These are phyloP conservation scores for Phytophthora chlamydospora DNA, from an alignment of 352 stramenopile genomes.

Conservation along the genomic window DNA sequence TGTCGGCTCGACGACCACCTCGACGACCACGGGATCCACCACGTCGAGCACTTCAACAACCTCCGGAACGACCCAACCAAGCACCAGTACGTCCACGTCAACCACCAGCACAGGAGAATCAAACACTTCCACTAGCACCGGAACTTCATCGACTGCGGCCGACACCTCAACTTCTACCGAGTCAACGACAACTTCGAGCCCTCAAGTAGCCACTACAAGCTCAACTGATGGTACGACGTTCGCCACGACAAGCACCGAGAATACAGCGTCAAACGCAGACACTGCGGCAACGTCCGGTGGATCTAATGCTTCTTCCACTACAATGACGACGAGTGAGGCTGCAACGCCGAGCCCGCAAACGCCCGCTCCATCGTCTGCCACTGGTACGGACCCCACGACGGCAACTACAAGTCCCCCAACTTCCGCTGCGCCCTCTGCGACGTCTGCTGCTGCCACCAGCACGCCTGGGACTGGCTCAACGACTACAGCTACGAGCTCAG, in stretches of 20 bases:
- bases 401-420: constrained; percentile 1
- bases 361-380: background rate
- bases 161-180: constrained; percentile 1
- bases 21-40: background rate
- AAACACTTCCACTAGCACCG: constrained; percentile 3
- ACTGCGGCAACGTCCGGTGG: background rate
- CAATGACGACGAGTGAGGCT: background rate
- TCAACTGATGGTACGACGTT: background rate
- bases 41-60: background rate
- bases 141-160: background rate
- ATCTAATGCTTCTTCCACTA: constrained; percentile 2
- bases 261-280: background rate
- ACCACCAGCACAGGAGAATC: background rate
- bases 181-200: constrained; percentile 2
- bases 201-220: constrained; percentile 2
- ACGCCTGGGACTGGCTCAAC: background rate
- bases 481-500: background rate
- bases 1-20: constrained; percentile 8
- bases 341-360: background rate
- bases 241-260: background rate
- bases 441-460: background rate
- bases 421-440: no score
- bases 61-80: no score
- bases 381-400: background rate
- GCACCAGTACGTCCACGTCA: background rate